These are phyloP conservation scores for Pyrenophora graminea DNA, from an alignment of 2,329 filamentous ascomycete species.

Conservation along the genomic window DNA sequence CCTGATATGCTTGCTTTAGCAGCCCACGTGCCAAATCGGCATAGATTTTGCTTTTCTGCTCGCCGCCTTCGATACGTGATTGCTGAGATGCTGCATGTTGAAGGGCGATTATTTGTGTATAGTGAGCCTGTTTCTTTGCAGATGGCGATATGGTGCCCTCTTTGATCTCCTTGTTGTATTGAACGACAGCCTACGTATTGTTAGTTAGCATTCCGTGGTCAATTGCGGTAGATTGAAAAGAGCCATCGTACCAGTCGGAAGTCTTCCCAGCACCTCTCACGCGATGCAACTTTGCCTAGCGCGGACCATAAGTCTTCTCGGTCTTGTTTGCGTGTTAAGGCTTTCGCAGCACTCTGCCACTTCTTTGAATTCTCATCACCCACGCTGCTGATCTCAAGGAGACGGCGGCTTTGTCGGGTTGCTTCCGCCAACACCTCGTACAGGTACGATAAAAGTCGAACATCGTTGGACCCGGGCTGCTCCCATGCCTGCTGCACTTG, in stretches of 20 bases:
- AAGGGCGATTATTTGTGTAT: constrained; percentile 33
- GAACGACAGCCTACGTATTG: constrained; percentile 32
- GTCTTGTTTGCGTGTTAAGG: constrained; percentile 25
- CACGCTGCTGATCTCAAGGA: constrained; percentile 15
- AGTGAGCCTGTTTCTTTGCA: constrained; percentile 31
- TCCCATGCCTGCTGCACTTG: constrained; percentile 25
- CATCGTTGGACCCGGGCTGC: constrained; percentile 31
- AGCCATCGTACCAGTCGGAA: constrained; percentile 33
- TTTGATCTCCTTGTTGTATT: constrained; percentile 33
- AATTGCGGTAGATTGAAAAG: background rate
- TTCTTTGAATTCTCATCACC: constrained; percentile 28
- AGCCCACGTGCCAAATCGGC: constrained; percentile 28
- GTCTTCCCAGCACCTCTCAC: constrained; percentile 42
- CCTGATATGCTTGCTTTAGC: constrained; percentile 35
- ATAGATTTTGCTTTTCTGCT: constrained; percentile 25
- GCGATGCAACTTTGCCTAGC: constrained; percentile 34
- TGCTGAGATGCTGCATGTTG: constrained; percentile 37
- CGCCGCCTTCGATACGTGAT: constrained; percentile 14
- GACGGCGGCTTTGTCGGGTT: constrained; percentile 10
- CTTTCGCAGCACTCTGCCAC: constrained; percentile 38
- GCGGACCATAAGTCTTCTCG: constrained; percentile 34
- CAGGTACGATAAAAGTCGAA: constrained; percentile 31
- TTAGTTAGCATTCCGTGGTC: constrained; percentile 17
- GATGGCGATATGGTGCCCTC: constrained; percentile 12
- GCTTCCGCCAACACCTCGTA: constrained; percentile 33